A percentile compares a stretch with the other conserved stretches of the same genome.
Evolutionary conservation across 2,329 filamentous ascomycete species (phyloP).

Genomic region (Colletotrichum tropicicola): DNA sequence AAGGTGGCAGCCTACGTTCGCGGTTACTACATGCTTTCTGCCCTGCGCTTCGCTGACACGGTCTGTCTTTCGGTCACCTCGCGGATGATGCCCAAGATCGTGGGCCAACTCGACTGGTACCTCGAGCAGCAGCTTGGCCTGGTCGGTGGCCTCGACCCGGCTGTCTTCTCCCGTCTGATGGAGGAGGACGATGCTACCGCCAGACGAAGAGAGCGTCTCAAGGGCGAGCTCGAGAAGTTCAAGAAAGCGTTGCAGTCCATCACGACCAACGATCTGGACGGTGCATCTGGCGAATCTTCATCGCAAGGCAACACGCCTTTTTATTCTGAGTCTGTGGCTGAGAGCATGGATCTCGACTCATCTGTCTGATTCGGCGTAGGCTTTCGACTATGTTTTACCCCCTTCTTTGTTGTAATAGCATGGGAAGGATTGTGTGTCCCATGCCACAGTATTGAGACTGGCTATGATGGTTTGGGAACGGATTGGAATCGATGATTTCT

Average conservation of each 20-base stretch:
- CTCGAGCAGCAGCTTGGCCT: constrained; percentile 56
- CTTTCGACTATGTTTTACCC: background rate
- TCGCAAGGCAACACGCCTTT: constrained; percentile 6
- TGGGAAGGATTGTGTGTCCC: too few relatives aligned
- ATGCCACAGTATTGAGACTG: too few relatives aligned
- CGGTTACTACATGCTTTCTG: constrained; percentile 75
- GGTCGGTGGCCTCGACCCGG: constrained; percentile 36
- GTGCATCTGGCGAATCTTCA: constrained; percentile 27
- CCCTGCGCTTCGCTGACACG: constrained; percentile 69
- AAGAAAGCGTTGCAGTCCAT: constrained; percentile 57
- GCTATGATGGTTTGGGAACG: too few relatives aligned
- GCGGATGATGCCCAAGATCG: constrained; percentile 57
- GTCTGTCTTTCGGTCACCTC: constrained; percentile 57
- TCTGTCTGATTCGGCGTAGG: background rate
- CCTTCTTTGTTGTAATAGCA: background rate
- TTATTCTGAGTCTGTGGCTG: constrained; percentile 14
- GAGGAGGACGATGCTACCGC: constrained; percentile 57
- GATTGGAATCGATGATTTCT: too few relatives aligned
- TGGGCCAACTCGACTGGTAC: constrained; percentile 48
- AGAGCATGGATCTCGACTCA: constrained; percentile 22
- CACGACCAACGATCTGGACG: constrained; percentile 53
- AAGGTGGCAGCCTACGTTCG: constrained; percentile 70
- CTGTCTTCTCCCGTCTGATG: constrained; percentile 54
- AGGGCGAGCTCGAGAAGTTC: constrained; percentile 55
- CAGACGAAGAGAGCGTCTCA: constrained; percentile 48